Base-by-base conservation (phyloP, 1,139 yeast genomes). In the Magnusiomyces clavatus region DNA sequence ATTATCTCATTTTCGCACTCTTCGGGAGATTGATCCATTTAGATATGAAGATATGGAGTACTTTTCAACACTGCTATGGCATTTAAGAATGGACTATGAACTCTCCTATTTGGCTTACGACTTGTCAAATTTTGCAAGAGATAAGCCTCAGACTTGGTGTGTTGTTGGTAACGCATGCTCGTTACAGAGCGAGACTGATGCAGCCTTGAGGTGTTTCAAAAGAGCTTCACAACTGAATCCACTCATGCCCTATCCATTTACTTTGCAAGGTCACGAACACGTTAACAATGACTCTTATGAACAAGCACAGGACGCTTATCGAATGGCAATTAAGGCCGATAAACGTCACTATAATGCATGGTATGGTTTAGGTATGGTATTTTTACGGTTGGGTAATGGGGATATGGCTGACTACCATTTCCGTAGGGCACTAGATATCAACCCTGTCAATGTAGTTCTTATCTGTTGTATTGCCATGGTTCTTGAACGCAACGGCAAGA, bases 381-480 rank as follows among this genome's bases (percentile, higher is more conserved):
- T 85, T 66, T 77, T 89, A 66, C 86, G 89, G 61, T 71, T 89
- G 51, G 97, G 97, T 2, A 90, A 88, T 61, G 82, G 82, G 61
- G 81, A 78, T 46, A 81, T 82, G 62, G 96, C 98, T 0, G 92
- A 89, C 61, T 78, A 82, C 57, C 95, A 89, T 67, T 89, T 92
- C 71, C 74, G 88, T 49, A 86, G 85, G 61, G 98, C 98, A 0
- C 80, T 87, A 17, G 79, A 84, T 43, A 87, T 92, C 51, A 92
- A 92, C 63, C 97, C 97, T 0, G 83, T 84, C 45, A 94, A 94
- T 66, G 86, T 88, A 6, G 90, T 94, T 43, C 74, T 94, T 60
- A 81, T 89, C 5, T 90, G 97, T 66, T 92, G 97, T 67, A 83
- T 90, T 54, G 99, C 98, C 12, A 87, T 90, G 85, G 95, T 90